Evolutionary conservation across 208 protist genomes (phyloP).

Genomic region (Novymonas esmeraldas): DNA sequence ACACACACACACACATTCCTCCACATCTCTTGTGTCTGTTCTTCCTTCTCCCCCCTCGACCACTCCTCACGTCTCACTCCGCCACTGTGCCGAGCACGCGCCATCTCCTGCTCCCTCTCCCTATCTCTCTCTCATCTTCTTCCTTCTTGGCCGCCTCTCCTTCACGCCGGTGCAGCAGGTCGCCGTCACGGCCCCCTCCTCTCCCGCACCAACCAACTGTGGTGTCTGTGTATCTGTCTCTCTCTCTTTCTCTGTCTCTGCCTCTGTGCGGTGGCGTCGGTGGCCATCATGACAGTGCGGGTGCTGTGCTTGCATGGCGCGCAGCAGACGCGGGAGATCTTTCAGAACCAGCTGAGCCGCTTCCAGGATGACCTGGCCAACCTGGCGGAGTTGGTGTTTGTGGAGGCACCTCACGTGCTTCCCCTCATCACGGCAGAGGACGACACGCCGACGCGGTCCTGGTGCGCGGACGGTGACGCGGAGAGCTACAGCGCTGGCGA

Average conservation of each 20-base stretch:
- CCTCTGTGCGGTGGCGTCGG: neutral
- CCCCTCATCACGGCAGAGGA: conserved; percentile 40
- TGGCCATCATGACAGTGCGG: conserved; percentile 29
- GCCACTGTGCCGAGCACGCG: too few species aligned
- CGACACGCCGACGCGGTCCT: conserved; percentile 62
- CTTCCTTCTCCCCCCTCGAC: too few species aligned
- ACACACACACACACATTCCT: too few species aligned
- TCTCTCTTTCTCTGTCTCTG: neutral
- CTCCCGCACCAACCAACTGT: neutral
- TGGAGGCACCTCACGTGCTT: conserved; percentile 67
- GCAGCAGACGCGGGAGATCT: conserved; percentile 83
- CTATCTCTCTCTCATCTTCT: neutral
- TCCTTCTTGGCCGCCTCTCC: neutral
- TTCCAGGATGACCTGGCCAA: conserved; percentile 40
- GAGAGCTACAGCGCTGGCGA: conserved; percentile 58
- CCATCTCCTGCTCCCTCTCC: neutral
- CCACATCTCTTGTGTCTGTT: too few species aligned
- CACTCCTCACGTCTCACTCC: too few species aligned
- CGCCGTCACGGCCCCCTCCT: too few species aligned
- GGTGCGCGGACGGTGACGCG: conserved; percentile 35
- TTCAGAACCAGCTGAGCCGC: conserved; percentile 79
- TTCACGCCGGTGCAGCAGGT: neutral
- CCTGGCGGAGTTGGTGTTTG: conserved; percentile 58
- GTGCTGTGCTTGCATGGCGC: conserved; percentile 82
- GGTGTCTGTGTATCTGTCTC: neutral